A percentile compares a stretch with the other conserved stretches of the same genome.
Evolutionary conservation across 345 rosid genomes (phyloP).

Genomic region (Populus pruinosa): DNA sequence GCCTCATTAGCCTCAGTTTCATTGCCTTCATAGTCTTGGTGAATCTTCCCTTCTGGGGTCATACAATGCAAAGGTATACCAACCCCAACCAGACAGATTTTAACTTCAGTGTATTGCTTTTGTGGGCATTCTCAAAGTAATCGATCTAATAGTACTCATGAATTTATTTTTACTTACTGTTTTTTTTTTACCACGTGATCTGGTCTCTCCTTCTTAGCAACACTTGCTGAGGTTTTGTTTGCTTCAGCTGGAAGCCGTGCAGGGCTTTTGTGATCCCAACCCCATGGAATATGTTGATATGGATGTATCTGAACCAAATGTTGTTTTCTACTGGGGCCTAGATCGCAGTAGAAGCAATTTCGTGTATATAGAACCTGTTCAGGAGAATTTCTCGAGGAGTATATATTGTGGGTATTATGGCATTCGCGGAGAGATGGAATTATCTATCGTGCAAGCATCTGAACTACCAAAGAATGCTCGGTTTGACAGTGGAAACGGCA

Average conservation of each 20-base stretch:
- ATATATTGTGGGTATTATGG: slow-evolving; percentile 40
- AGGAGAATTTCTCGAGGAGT: slow-evolving; percentile 41
- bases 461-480: slow-evolving; percentile 33
- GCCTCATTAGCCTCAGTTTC: not conserved
- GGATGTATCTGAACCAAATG: slow-evolving; percentile 30
- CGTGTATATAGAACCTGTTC: slow-evolving; percentile 30
- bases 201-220: not conserved
- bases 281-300: slow-evolving; percentile 43
- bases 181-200: not conserved
- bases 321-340: slow-evolving; percentile 50
- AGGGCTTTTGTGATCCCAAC: slow-evolving; percentile 54
- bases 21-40: not conserved
- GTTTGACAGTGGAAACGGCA: slow-evolving; percentile 24
- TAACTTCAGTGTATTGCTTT: not conserved
- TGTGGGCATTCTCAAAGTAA: not conserved
- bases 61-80: not conserved
- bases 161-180: not conserved
- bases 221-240: slow-evolving; percentile 1
- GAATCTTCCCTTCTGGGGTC: not conserved
- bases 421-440: slow-evolving; percentile 28
- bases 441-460: slow-evolving; percentile 43
- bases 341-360: slow-evolving; percentile 30
- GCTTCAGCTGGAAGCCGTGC: slow-evolving; percentile 49
- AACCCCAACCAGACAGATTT: not conserved
- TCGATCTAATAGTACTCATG: not conserved